These are phyloP conservation scores for Saturnispora dispora DNA, from an alignment of 805 yeast genomes.

Conservation along the genomic window DNA sequence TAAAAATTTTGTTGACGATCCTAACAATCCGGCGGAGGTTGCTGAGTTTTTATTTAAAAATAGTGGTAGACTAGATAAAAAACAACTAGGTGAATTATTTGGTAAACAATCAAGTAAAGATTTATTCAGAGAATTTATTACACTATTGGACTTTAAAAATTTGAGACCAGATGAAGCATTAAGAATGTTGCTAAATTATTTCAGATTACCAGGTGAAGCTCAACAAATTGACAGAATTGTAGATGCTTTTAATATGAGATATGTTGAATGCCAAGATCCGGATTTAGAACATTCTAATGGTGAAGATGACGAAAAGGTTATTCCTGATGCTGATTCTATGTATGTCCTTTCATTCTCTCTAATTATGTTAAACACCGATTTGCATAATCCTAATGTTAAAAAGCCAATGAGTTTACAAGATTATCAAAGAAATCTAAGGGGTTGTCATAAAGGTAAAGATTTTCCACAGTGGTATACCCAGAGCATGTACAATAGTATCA, in stretches of 20 bases:
- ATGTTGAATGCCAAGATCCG: conserved; percentile 50
- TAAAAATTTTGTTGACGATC: conserved; percentile 48
- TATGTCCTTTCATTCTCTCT: conserved; percentile 86
- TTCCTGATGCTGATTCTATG: conserved; percentile 78
- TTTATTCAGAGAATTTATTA: conserved; percentile 56
- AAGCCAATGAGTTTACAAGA: conserved; percentile 84
- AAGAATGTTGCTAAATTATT: conserved; percentile 68
- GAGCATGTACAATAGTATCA: conserved; percentile 70
- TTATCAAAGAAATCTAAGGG: conserved; percentile 70
- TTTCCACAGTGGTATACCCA: conserved; percentile 81
- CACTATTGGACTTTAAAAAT: conserved; percentile 62
- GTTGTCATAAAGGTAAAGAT: conserved; percentile 65
- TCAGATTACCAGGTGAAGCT: conserved; percentile 94
- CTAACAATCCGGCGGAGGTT: conserved; percentile 46
- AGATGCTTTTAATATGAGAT: conserved; percentile 76
- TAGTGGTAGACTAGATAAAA: conserved; percentile 79
- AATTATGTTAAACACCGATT: conserved; percentile 89
- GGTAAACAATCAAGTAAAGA: conserved; percentile 64
- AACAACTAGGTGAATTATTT: conserved; percentile 74
- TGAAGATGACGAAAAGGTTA: conserved; percentile 36
- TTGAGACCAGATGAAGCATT: conserved; percentile 90
- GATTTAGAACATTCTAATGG: conserved; percentile 16
- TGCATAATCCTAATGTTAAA: conserved; percentile 87
- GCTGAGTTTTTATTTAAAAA: conserved; percentile 70
- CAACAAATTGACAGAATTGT: conserved; percentile 92